Base-by-base conservation (phyloP, 1,284 basidiomycete species). In the Moniliophthora roreri region DNA sequence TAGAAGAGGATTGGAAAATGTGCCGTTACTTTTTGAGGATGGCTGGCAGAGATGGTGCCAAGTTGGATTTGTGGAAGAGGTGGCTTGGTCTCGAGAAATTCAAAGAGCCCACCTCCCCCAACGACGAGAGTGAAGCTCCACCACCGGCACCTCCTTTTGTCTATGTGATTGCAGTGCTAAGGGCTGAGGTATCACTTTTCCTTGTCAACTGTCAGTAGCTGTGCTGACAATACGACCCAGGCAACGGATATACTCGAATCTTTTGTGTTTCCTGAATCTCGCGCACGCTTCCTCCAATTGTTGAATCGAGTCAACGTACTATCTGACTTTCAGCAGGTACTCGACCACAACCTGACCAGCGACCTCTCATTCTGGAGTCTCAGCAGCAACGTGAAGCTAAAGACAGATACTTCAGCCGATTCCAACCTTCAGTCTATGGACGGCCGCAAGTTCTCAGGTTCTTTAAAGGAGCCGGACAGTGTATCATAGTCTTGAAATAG, bases 51-150 rank as follows among this genome's bases (percentile, higher is more conserved):
- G 89, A 92, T 59, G 87, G 89, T 2, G 76, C 78, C 51, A 85
- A 82, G 63, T 72, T 91, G 16, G 89, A 91, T 55, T 63, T 86
- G 10, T 92, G 89, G 89, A 74, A 72, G 55, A 63, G 70, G 23
- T 91, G 89, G 89, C 73, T 86, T 16, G 70, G 68, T 0, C 67
- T 69, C 21, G 56, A 54, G 32, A 47, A 51, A 10, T 24, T 9
- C 15, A 15, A 45, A 49, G 24, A 68, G 70, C 56, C 63, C 63
- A 20, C 69, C n/a, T n/a, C n/a, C n/a, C n/a, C n/a, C 70, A 65
- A 71, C 5, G 62, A 60, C 3, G 69, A 75, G 57, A 34, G 59
- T 13, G 54, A 57, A 4, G 56, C 61, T 20, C 48, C 56, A 16
- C 51, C 40, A 4, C 60, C 62, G 23, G 56, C 63, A 15, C 73